Evolutionary conservation across 2,329 filamentous ascomycete species (phyloP), one percentile per base, ranked within the genome.

Genomic region (Fusarium xylarioides): DNA sequence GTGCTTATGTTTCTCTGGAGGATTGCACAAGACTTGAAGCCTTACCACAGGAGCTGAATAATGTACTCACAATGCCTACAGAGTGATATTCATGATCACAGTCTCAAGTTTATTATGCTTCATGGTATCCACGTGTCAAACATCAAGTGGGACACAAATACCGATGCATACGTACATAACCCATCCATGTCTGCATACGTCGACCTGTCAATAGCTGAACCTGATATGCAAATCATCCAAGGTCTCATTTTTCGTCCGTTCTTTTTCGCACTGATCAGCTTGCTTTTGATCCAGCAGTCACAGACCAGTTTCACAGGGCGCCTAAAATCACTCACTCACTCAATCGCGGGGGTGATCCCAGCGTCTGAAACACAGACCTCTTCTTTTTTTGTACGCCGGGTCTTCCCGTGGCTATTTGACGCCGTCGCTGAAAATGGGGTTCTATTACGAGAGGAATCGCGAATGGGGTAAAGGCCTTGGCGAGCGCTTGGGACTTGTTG

Each of bases 91-190:
- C 19, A 46, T 28, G 63, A 65, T 44, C 49, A 58, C 9, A 30
- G 37, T 50, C 50, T 66, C 32, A 35, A 12, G 35, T 32, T 21
- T 49, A 28, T 50, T 34, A 42, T 46, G n/a, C 34, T 44, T 54
- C 44, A 53, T 11, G 28, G 61, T 49, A 55, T 64, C 71, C 71
- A 73, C 71, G 71, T 74, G 71, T 74, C 67, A 46, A 71, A 42
- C 63, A 57, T 60, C 71, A 71, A 74, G 71, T 74, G 71, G 71
- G 55, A 73, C 69, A 42, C 14, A 47, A 35, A 28, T 46, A 46
- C 16, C 40, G 40, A 43, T 44, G 43, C 37, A 32, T 28, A 26
- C 43, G 37, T 50, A 47, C 68, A 71, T 32, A 71, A 53, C 38
- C 30, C 50, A 56, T 35, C 57, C 66, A 72, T 72, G 44, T 30